These are phyloP conservation scores for Beauveria pseudobassiana DNA, from an alignment of 2,329 filamentous ascomycete species.

Conservation along the genomic window DNA sequence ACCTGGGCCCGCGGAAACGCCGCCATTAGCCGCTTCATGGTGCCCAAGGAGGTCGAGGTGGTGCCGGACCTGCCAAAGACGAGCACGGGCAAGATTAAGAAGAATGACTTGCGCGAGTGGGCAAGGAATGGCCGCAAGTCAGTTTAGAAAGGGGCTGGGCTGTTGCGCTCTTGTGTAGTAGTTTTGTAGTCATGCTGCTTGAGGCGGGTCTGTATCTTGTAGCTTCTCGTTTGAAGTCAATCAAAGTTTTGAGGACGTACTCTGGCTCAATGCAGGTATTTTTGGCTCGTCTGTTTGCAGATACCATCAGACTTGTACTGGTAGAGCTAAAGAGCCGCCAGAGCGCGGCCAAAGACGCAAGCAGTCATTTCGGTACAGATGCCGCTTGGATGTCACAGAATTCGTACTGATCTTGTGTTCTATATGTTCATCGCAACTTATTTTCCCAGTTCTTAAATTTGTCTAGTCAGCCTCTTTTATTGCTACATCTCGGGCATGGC, in stretches of 20 bases:
- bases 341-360: no score
- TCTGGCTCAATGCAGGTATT: background rate
- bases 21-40: slow-evolving; percentile 87
- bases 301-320: no score
- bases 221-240: background rate
- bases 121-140: slow-evolving; percentile 40
- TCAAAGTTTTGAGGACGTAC: background rate
- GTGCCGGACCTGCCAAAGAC: slow-evolving; percentile 91
- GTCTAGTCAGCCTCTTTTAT: no score
- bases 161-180: background rate
- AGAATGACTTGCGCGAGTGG: slow-evolving; percentile 88
- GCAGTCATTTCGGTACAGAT: no score
- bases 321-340: no score
- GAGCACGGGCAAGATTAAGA: slow-evolving; percentile 92
- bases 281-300: no score
- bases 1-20: slow-evolving; percentile 77
- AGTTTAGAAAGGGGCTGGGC: background rate
- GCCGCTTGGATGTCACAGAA: no score
- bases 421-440: no score
- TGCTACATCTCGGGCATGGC: no score
- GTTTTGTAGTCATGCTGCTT: background rate
- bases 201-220: background rate
- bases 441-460: no score
- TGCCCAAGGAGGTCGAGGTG: slow-evolving; percentile 64
- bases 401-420: no score